phyloP scores from a whole-genome alignment of 768 basidiomycete species.

The Tylopilus sp. region DNA sequence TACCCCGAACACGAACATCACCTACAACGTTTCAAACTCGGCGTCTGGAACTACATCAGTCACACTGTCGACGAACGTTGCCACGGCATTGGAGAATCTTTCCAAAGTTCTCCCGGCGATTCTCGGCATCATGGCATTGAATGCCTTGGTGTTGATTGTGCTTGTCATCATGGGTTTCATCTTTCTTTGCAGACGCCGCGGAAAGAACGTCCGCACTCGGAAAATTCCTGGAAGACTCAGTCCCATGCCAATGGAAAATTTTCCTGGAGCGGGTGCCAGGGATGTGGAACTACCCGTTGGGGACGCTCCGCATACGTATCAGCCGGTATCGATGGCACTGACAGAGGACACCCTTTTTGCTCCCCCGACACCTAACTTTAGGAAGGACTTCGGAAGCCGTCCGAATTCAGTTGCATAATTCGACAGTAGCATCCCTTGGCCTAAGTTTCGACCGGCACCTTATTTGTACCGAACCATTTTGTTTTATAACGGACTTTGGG shows the following conservation, averaged over 20 bases:
- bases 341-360: conserved; percentile 45
- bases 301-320: conserved; percentile 50
- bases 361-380: conserved; percentile 61
- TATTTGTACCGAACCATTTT: too few relatives aligned
- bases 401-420: conserved; percentile 42
- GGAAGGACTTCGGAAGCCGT: conserved; percentile 37
- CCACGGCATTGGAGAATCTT: conserved; percentile 58
- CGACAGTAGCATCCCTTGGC: background rate
- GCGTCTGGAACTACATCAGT: conserved; percentile 44
- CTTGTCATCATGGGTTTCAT: conserved; percentile 53
- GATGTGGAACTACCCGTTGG: conserved; percentile 37
- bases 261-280: conserved; percentile 28
- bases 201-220: conserved; percentile 35
- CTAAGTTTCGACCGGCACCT: too few relatives aligned
- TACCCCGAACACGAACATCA: conserved; percentile 60
- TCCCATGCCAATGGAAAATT: conserved; percentile 55
- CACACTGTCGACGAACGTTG: conserved; percentile 55
- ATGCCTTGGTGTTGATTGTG: conserved; percentile 63
- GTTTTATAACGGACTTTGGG: conserved; percentile 2
- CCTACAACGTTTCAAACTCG: conserved; percentile 51
- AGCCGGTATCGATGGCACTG: conserved; percentile 61
- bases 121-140: conserved; percentile 73
- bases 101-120: conserved; percentile 67
- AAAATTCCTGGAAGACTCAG: conserved; percentile 45
- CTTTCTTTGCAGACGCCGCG: conserved; percentile 49